phyloP scores from a whole-genome alignment of 2,329 filamentous ascomycete genomes.

The Microcera coccophila region DNA sequence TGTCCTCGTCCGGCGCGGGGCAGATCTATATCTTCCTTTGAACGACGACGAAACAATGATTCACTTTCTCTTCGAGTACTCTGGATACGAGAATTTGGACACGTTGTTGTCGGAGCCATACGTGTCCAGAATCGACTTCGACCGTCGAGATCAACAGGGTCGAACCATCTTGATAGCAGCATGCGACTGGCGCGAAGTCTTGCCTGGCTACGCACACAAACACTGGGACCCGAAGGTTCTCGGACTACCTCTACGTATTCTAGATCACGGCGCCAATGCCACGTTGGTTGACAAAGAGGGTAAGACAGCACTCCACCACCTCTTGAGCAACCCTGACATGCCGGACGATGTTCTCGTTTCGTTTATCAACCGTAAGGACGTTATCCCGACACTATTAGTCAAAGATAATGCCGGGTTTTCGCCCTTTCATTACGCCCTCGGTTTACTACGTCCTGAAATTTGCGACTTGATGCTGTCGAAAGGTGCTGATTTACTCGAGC shows the following conservation, averaged over 20 bases:
- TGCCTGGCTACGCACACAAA: neutral
- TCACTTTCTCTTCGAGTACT: constrained; percentile 14
- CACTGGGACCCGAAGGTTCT: neutral
- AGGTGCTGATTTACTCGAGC: constrained; percentile 10
- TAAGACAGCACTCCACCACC: constrained; percentile 18
- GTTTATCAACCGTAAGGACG: constrained; percentile 14
- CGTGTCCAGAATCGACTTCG: constrained; percentile 15
- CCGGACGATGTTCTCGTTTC: constrained; percentile 9
- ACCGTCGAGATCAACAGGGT: constrained; percentile 14
- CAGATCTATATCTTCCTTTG: constrained; percentile 15
- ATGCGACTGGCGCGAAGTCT: constrained; percentile 5
- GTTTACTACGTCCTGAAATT: constrained; percentile 8
- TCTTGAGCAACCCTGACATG: constrained; percentile 13
- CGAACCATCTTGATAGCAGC: constrained; percentile 19
- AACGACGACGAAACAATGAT: constrained; percentile 17
- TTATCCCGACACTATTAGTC: constrained; percentile 5
- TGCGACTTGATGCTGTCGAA: constrained; percentile 16
- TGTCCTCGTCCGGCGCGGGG: constrained; percentile 9
- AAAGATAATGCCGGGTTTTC: constrained; percentile 9
- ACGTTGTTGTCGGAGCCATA: constrained; percentile 14
- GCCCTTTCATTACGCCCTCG: constrained; percentile 15
- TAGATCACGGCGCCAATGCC: constrained; percentile 14
- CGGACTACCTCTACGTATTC: constrained; percentile 7
- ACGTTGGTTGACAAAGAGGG: constrained; percentile 12
- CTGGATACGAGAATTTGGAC: neutral